Conservation (phyloP, 2,329 filamentous ascomycete species). For the Microdochium nivale region DNA sequence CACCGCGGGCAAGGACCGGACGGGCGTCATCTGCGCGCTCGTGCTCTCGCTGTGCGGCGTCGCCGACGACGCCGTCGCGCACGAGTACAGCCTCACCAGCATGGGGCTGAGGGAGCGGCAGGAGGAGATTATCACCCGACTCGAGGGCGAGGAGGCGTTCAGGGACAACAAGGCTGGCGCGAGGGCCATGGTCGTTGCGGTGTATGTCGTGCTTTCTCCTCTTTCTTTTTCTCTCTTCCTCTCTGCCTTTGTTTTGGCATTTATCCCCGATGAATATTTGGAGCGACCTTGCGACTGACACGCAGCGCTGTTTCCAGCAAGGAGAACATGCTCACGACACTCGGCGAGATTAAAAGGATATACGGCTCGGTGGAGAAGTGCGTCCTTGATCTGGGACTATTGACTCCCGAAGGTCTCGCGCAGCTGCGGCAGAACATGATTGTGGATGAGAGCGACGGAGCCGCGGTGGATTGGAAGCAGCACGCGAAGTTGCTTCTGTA, state of each 20-base stretch:
- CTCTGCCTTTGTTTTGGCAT: background rate
- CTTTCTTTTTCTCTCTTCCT: conserved; percentile 5
- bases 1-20: conserved; percentile 62
- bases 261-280: too few relatives aligned
- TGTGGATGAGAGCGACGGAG: background rate
- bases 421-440: background rate
- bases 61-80: conserved; percentile 38
- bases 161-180: conserved; percentile 34
- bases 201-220: conserved; percentile 17
- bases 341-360: conserved; percentile 45
- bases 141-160: conserved; percentile 41
- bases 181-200: conserved; percentile 34
- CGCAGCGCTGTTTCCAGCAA: too few relatives aligned
- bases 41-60: conserved; percentile 52
- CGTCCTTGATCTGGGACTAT: background rate
- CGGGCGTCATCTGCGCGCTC: conserved; percentile 54
- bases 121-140: conserved; percentile 27
- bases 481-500: background rate
- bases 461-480: background rate
- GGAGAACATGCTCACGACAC: conserved; percentile 37
- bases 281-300: too few relatives aligned
- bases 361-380: conserved; percentile 34
- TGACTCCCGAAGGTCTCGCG: background rate
- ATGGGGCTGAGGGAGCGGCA: conserved; percentile 34
- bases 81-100: conserved; percentile 55